phyloP scores from a whole-genome alignment of 192 early-diverging fungal species.

The Backusella sp. region DNA sequence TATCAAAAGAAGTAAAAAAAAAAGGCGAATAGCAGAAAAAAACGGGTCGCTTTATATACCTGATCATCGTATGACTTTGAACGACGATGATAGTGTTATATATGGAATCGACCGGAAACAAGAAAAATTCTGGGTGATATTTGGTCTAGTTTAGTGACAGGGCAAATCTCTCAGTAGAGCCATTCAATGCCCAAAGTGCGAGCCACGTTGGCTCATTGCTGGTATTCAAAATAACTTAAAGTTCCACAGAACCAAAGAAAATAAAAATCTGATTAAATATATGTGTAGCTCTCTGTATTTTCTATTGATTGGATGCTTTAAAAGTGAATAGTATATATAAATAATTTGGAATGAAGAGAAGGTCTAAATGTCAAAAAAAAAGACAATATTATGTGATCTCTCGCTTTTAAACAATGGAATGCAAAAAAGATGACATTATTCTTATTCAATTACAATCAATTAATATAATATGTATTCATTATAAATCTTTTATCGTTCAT shows the following conservation, averaged over 20 bases:
- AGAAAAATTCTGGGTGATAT: background rate
- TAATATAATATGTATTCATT: background rate
- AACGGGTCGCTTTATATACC: background rate
- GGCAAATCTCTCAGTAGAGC: background rate
- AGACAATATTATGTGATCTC: background rate
- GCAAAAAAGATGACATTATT: background rate
- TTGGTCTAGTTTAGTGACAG: background rate
- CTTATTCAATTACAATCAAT: background rate
- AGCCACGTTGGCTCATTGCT: background rate
- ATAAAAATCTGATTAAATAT: constrained; percentile 6
- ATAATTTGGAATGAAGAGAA: no score
- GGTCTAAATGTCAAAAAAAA: background rate
- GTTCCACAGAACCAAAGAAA: background rate
- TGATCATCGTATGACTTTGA: background rate
- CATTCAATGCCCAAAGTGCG: background rate
- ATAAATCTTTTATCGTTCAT: no score
- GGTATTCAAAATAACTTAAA: background rate
- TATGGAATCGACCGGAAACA: background rate
- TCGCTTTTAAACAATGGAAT: background rate
- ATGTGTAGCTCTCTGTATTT: background rate
- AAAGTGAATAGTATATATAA: background rate
- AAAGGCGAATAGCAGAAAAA: background rate
- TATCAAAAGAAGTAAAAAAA: background rate
- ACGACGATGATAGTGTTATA: background rate
- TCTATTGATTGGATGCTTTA: background rate